These are phyloP conservation scores for Trichophyton rubrum DNA, from an alignment of 2,329 filamentous ascomycete genomes.

Conservation along the genomic window DNA sequence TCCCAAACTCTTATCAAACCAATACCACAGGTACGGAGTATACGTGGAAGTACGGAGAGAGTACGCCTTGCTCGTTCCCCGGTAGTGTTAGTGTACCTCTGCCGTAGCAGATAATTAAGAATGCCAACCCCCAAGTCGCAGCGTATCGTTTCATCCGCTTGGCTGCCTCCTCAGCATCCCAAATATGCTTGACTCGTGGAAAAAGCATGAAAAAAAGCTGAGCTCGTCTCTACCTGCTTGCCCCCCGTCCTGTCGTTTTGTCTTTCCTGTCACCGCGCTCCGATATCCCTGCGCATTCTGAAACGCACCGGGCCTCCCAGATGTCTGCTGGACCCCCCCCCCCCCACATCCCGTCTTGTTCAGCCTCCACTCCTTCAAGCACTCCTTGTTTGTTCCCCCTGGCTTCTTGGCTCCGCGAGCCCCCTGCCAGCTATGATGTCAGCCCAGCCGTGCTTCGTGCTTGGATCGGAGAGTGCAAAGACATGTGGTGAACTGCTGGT, in stretches of 20 bases:
- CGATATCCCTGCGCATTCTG: slow-evolving; percentile 4
- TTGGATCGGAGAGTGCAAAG: neutral
- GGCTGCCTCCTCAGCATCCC: neutral
- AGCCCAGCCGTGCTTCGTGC: neutral
- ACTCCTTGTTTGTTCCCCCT: neutral
- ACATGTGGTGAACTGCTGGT: neutral
- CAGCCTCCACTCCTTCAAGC: slow-evolving; percentile 2
- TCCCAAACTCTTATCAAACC: too few species aligned
- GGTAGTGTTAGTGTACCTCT: neutral
- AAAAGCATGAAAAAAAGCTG: neutral
- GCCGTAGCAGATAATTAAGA: neutral
- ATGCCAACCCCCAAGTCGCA: neutral
- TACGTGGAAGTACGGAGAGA: neutral
- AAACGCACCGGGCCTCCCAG: slow-evolving; percentile 2
- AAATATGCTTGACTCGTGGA: neutral
- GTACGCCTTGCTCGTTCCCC: neutral
- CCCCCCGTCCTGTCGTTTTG: neutral
- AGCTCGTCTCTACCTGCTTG: neutral
- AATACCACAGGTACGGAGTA: neutral
- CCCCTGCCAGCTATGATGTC: neutral
- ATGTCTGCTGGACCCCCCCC: neutral
- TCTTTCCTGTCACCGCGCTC: neutral
- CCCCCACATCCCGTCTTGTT: slow-evolving; percentile 3
- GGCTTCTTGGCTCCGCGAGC: neutral
- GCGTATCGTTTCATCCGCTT: neutral